A percentile compares a stretch with the other conserved stretches of the same genome.
Conservation (phyloP, 2,329 filamentous ascomycete species). For the Celoporthe dispersa region DNA sequence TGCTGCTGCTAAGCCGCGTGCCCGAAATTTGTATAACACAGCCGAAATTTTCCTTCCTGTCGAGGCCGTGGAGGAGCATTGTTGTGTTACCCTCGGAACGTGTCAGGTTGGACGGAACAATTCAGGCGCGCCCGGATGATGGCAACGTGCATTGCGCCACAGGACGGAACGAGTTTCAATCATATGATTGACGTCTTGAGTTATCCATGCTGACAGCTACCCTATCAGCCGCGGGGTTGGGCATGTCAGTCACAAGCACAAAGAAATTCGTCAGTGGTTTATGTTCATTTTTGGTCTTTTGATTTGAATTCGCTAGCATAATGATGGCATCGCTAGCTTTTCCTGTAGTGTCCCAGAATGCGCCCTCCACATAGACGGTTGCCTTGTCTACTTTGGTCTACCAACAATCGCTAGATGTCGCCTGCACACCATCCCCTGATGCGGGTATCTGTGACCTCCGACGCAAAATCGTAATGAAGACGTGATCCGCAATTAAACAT, state of each 20-base stretch:
- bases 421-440: neutral
- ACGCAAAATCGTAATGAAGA: slow-evolving; percentile 11
- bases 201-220: neutral
- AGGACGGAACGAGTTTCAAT: neutral
- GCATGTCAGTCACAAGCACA: neutral
- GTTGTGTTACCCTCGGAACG: neutral
- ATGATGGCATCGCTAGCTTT: neutral
- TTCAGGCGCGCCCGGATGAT: neutral
- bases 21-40: neutral
- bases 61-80: neutral
- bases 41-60: neutral
- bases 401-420: neutral
- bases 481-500: slow-evolving; percentile 11
- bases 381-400: neutral
- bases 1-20: neutral
- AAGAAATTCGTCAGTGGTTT: neutral
- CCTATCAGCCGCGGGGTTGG: neutral
- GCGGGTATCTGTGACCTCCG: slow-evolving; percentile 7
- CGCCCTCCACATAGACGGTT: slow-evolving; percentile 1
- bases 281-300: neutral
- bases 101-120: neutral
- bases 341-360: neutral
- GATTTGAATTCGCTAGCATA: neutral
- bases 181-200: neutral
- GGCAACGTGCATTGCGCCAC: neutral